These are phyloP conservation scores for Licmophora abbreviata DNA, from an alignment of 108 stramenopile species.

Conservation along the genomic window DNA sequence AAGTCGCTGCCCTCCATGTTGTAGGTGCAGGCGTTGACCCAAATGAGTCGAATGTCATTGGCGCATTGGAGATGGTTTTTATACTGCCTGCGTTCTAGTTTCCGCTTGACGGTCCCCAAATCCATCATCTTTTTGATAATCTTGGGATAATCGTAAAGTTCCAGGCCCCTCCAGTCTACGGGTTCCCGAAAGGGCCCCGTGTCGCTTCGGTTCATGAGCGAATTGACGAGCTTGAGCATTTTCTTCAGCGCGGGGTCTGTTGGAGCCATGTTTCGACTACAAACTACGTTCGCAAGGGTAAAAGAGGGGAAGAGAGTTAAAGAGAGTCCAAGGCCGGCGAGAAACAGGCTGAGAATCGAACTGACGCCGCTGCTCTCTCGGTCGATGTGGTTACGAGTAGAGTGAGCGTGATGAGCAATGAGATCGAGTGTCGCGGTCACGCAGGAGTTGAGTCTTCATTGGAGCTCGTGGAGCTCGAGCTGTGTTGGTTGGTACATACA, in stretches of 20 bases:
- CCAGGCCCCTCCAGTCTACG: slow-evolving; percentile 89
- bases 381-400: no score
- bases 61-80: slow-evolving; percentile 59
- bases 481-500: no score
- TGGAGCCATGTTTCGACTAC: not conserved
- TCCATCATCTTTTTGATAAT: slow-evolving; percentile 94
- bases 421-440: no score
- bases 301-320: no score
- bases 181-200: slow-evolving; percentile 86
- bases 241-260: slow-evolving; percentile 43
- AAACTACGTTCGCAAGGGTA: no score
- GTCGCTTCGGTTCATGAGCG: slow-evolving; percentile 49
- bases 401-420: no score
- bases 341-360: no score
- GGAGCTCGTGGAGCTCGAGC: no score
- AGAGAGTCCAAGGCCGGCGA: no score
- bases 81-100: slow-evolving; percentile 79
- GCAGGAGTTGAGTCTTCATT: no score
- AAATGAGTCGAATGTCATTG: slow-evolving; percentile 90
- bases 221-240: slow-evolving; percentile 62
- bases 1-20: slow-evolving; percentile 89
- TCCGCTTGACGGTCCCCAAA: slow-evolving; percentile 87
- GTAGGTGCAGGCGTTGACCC: slow-evolving; percentile 95
- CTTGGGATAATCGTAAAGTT: slow-evolving; percentile 91
- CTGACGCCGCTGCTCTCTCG: no score